These are phyloP conservation scores for Porpolomopsis calyptriformis DNA, from an alignment of 768 basidiomycete genomes.

Conservation along the genomic window DNA sequence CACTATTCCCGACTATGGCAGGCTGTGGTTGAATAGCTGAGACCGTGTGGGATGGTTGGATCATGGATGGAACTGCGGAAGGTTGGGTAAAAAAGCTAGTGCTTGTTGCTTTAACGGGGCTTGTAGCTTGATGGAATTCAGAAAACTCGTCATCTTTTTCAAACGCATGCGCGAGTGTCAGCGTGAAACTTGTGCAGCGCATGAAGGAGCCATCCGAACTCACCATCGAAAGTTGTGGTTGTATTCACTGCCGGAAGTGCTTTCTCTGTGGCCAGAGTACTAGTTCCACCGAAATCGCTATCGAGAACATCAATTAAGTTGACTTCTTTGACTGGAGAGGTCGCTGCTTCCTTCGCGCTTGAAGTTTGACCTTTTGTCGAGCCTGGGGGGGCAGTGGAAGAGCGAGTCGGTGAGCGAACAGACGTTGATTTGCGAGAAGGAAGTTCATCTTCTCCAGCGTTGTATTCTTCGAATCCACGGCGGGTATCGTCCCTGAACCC, in stretches of 20 bases:
- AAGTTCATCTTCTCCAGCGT: slow-evolving; percentile 86
- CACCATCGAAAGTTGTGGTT: slow-evolving; percentile 33
- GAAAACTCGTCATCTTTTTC: slow-evolving; percentile 74
- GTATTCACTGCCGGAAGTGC: slow-evolving; percentile 40
- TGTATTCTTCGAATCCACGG: slow-evolving; percentile 83
- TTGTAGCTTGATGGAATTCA: slow-evolving; percentile 72
- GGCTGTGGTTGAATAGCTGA: slow-evolving; percentile 4
- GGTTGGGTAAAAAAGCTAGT: background rate
- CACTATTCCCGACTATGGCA: slow-evolving; percentile 4
- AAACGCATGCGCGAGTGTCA: too few relatives aligned
- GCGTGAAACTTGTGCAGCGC: too few relatives aligned
- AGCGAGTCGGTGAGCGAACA: slow-evolving; percentile 27
- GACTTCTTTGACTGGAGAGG: slow-evolving; percentile 37
- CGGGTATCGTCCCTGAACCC: slow-evolving; percentile 51
- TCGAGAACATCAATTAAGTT: slow-evolving; percentile 78
- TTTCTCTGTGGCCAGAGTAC: slow-evolving; percentile 36
- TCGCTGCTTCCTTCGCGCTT: slow-evolving; percentile 28
- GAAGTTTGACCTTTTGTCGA: slow-evolving; percentile 19
- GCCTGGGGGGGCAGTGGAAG: slow-evolving; percentile 10
- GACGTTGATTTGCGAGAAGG: slow-evolving; percentile 24
- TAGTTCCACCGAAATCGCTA: slow-evolving; percentile 38
- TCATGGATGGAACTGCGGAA: background rate
- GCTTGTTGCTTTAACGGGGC: background rate
- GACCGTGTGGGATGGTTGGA: background rate
- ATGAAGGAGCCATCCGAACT: slow-evolving; percentile 8